phyloP scores from a whole-genome alignment of 2,329 filamentous ascomycete genomes.

The Fusarium drepaniforme region DNA sequence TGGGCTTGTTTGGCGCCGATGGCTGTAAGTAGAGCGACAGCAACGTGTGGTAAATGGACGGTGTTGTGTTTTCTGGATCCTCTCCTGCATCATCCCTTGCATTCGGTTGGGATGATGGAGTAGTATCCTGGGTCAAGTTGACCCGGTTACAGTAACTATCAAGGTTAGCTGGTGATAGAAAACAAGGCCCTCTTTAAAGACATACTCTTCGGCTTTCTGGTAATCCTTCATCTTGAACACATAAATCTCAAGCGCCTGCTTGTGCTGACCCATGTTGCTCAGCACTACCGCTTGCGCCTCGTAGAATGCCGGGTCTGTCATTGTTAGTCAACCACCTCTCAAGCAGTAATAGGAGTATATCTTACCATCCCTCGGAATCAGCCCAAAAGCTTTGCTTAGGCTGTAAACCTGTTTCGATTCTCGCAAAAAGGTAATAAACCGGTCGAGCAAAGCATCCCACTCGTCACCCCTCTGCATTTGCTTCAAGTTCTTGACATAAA shows the following conservation, averaged over 20 bases:
- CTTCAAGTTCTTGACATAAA: slow-evolving; percentile 71
- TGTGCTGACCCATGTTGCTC: slow-evolving; percentile 95
- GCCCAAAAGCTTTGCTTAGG: slow-evolving; percentile 78
- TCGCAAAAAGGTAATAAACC: slow-evolving; percentile 80
- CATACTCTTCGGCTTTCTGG: slow-evolving; percentile 90
- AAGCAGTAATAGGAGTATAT: background rate
- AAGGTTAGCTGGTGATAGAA: slow-evolving; percentile 32
- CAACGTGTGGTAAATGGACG: slow-evolving; percentile 92
- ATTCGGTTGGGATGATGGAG: slow-evolving; percentile 50
- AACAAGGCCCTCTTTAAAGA: slow-evolving; percentile 27
- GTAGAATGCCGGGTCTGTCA: slow-evolving; percentile 84
- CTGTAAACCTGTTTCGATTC: slow-evolving; percentile 83
- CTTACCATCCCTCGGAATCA: slow-evolving; percentile 84
- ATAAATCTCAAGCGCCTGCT: slow-evolving; percentile 96
- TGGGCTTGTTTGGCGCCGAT: slow-evolving; percentile 76
- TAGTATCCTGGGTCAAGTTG: slow-evolving; percentile 71
- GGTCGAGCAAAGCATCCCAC: slow-evolving; percentile 70
- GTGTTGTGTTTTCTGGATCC: slow-evolving; percentile 64
- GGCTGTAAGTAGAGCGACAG: slow-evolving; percentile 91
- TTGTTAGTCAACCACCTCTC: slow-evolving; percentile 19
- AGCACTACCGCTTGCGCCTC: slow-evolving; percentile 92
- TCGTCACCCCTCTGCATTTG: slow-evolving; percentile 57
- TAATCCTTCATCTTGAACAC: slow-evolving; percentile 94
- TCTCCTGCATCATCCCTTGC: slow-evolving; percentile 49
- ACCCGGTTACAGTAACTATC: slow-evolving; percentile 88